Conservation (phyloP, 371 early-diverging fungal species). For the Lichtheimia ornata region DNA sequence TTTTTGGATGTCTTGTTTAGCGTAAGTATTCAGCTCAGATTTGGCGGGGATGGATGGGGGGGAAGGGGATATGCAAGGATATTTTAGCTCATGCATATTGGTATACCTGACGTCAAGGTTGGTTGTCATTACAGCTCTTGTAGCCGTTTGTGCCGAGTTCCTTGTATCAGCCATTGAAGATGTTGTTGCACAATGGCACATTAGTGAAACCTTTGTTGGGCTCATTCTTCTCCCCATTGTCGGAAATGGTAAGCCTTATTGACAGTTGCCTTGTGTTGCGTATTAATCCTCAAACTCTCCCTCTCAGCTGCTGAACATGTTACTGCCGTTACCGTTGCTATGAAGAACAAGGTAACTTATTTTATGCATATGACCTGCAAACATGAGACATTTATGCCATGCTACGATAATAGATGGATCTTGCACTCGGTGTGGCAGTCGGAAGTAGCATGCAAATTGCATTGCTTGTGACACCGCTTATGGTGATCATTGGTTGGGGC, state of each 20-base stretch:
- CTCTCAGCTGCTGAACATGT: slow-evolving; percentile 73
- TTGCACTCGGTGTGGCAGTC: slow-evolving; percentile 83
- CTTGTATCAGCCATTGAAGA: slow-evolving; percentile 82
- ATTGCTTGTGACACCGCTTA: slow-evolving; percentile 82
- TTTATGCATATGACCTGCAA: background rate
- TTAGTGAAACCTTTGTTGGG: slow-evolving; percentile 83
- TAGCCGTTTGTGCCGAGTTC: slow-evolving; percentile 80
- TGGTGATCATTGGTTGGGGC: slow-evolving; percentile 89
- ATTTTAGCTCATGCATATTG: background rate
- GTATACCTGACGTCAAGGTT: background rate
- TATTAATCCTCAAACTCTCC: background rate
- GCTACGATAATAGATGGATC: slow-evolving; percentile 64
- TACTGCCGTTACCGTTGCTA: slow-evolving; percentile 80
- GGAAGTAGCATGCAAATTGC: slow-evolving; percentile 94
- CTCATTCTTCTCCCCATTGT: slow-evolving; percentile 86
- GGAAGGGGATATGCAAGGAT: background rate
- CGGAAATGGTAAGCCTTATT: slow-evolving; percentile 45
- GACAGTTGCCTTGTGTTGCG: background rate
- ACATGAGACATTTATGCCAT: background rate
- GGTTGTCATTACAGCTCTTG: slow-evolving; percentile 52
- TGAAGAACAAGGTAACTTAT: slow-evolving; percentile 67
- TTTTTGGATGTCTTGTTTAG: slow-evolving; percentile 45
- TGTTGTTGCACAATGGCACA: slow-evolving; percentile 58
- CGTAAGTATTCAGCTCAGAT: slow-evolving; percentile 26
- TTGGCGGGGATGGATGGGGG: background rate